Evolutionary conservation across 306 rosid genomes (phyloP).

Genomic region (Prunus mume): DNA sequence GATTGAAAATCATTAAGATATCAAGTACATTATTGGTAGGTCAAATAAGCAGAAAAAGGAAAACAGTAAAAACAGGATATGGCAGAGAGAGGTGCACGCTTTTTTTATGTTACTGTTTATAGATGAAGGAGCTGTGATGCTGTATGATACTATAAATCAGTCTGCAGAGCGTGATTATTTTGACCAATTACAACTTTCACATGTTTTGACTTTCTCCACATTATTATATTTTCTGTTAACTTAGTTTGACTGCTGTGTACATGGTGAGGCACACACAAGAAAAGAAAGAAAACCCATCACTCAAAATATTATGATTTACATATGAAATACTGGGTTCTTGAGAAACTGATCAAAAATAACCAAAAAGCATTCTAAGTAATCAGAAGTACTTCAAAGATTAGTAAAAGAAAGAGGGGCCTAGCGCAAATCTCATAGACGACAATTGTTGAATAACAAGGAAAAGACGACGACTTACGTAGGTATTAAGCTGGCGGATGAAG

Average conservation of each 20-base stretch:
- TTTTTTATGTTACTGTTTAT: too few species aligned
- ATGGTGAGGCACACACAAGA: background rate
- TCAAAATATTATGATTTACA: background rate
- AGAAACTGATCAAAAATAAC: background rate
- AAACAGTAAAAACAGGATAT: background rate
- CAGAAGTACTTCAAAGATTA: too few species aligned
- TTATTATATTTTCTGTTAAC: background rate
- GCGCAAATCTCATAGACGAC: background rate
- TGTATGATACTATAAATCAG: background rate
- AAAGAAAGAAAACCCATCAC: background rate
- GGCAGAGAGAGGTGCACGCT: too few species aligned
- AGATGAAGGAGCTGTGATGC: too few species aligned
- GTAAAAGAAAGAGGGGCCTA: background rate
- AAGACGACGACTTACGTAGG: slow-evolving; percentile 51
- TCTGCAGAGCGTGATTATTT: slow-evolving; percentile 6
- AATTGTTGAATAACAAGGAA: background rate
- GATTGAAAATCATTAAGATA: background rate
- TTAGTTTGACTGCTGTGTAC: background rate
- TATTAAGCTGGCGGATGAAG: slow-evolving; percentile 86
- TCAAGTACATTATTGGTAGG: background rate
- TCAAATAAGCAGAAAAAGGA: background rate
- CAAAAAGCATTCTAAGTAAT: background rate
- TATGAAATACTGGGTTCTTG: background rate
- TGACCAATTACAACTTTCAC: slow-evolving; percentile 5
- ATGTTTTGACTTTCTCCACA: slow-evolving; percentile 1